Percentiles rank a stretch among this genome's conserved stretches.
These are phyloP conservation scores for Russula sp. DNA, from an alignment of 768 basidiomycete genomes.

Conservation along the genomic window DNA sequence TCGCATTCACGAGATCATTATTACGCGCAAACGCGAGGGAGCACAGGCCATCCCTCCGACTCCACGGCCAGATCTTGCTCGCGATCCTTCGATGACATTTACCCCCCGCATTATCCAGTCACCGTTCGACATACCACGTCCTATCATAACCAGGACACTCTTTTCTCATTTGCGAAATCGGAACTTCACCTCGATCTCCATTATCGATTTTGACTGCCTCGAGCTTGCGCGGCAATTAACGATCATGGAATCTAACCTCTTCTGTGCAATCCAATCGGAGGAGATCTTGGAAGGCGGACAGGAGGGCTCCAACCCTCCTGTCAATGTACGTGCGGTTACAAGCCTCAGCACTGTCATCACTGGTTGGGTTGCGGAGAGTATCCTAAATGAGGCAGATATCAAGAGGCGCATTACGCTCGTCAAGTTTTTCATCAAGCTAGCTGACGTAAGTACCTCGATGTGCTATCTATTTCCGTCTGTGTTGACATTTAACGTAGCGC, in stretches of 20 bases:
- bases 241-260: slow-evolving; percentile 85
- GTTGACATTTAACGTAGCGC: slow-evolving; percentile 45
- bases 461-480: not conserved
- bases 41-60: slow-evolving; percentile 38
- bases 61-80: slow-evolving; percentile 54
- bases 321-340: slow-evolving; percentile 77
- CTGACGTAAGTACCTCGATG: slow-evolving; percentile 54
- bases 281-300: slow-evolving; percentile 84
- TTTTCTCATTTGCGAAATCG: slow-evolving; percentile 59
- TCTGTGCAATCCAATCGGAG: slow-evolving; percentile 78
- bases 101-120: slow-evolving; percentile 45
- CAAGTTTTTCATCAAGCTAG: slow-evolving; percentile 92
- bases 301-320: slow-evolving; percentile 52
- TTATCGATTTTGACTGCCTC: slow-evolving; percentile 89
- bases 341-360: slow-evolving; percentile 89
- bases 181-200: slow-evolving; percentile 50
- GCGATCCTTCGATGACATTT: slow-evolving; percentile 69
- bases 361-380: slow-evolving; percentile 93
- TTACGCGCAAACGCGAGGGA: slow-evolving; percentile 39
- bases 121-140: slow-evolving; percentile 72
- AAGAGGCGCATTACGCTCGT: slow-evolving; percentile 73
- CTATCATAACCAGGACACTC: slow-evolving; percentile 76
- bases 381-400: slow-evolving; percentile 82
- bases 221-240: slow-evolving; percentile 93
- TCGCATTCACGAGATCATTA: slow-evolving; percentile 63